Percentiles rank a stretch among this genome's conserved stretches.
These are phyloP conservation scores for Forsythia suspensa DNA, from an alignment of 257 asterid species.

Conservation along the genomic window DNA sequence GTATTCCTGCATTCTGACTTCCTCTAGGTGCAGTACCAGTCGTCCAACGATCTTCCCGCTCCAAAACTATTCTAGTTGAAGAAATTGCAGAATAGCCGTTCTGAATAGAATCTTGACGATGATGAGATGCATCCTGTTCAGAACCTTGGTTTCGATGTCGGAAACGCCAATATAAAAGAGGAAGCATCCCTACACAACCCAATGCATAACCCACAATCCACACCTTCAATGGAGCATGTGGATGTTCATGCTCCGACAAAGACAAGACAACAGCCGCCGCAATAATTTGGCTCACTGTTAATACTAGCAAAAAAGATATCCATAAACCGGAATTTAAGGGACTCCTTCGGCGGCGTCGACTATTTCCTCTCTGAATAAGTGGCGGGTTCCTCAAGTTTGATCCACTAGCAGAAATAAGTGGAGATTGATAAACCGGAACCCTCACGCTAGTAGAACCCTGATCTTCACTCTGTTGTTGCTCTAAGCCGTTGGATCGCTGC, in stretches of 20 bases:
- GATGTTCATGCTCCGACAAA: slow-evolving; percentile 74
- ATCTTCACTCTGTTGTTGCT: slow-evolving; percentile 49
- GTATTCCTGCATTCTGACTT: slow-evolving; percentile 43
- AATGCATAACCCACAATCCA: slow-evolving; percentile 93
- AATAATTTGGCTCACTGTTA: slow-evolving; percentile 79
- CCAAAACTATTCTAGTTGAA: slow-evolving; percentile 48
- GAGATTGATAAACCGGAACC: slow-evolving; percentile 51
- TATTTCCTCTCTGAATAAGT: slow-evolving; percentile 61
- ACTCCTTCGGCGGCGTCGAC: slow-evolving; percentile 77
- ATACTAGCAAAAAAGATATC: slow-evolving; percentile 75
- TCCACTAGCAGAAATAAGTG: slow-evolving; percentile 50
- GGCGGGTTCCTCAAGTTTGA: slow-evolving; percentile 64
- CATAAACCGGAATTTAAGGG: slow-evolving; percentile 80
- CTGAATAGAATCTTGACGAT: slow-evolving; percentile 49
- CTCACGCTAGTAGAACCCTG: slow-evolving; percentile 66
- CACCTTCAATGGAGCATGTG: slow-evolving; percentile 69
- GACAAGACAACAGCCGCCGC: slow-evolving; percentile 77
- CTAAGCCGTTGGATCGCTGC: slow-evolving; percentile 42
- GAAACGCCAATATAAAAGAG: slow-evolving; percentile 90
- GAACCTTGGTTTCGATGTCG: slow-evolving; percentile 66
- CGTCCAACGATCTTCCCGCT: slow-evolving; percentile 51
- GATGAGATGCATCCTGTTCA: slow-evolving; percentile 66
- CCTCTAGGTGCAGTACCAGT: slow-evolving; percentile 49
- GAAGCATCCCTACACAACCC: slow-evolving; percentile 84
- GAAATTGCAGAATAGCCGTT: slow-evolving; percentile 45